phyloP scores from a whole-genome alignment of 73 alveolate species.

The Paraurostyla sp. region DNA sequence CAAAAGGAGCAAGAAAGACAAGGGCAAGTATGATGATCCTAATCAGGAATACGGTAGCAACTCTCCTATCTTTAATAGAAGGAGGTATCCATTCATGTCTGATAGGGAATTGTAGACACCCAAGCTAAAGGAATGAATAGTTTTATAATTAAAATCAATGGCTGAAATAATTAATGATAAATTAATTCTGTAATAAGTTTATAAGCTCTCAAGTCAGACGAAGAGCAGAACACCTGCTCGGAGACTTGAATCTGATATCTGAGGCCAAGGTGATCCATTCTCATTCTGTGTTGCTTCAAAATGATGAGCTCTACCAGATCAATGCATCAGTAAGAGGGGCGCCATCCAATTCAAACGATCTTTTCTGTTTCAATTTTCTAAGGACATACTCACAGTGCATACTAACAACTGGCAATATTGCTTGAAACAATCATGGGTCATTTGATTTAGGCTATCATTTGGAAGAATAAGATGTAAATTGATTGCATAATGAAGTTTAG shows the following conservation, averaged over 20 bases:
- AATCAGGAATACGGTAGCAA: conserved; percentile 7
- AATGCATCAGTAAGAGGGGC: not conserved
- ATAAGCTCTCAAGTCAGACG: not conserved
- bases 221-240: not conserved
- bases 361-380: not conserved
- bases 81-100: not conserved
- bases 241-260: not conserved
- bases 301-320: not conserved
- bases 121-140: conserved; percentile 21
- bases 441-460: not conserved
- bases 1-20: not conserved
- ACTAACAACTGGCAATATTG: not conserved
- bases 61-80: not conserved
- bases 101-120: conserved; percentile 19
- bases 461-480: not conserved
- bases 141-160: too few species aligned
- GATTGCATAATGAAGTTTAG: conserved; percentile 3
- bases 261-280: conserved; percentile 6
- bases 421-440: not conserved
- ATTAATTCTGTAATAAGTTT: too few species aligned
- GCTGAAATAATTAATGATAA: too few species aligned
- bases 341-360: not conserved
- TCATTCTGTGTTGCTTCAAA: not conserved
- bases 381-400: not conserved
- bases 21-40: not conserved